phyloP scores from a whole-genome alignment of 2,329 filamentous ascomycete species.

The Nemania diffusa region DNA sequence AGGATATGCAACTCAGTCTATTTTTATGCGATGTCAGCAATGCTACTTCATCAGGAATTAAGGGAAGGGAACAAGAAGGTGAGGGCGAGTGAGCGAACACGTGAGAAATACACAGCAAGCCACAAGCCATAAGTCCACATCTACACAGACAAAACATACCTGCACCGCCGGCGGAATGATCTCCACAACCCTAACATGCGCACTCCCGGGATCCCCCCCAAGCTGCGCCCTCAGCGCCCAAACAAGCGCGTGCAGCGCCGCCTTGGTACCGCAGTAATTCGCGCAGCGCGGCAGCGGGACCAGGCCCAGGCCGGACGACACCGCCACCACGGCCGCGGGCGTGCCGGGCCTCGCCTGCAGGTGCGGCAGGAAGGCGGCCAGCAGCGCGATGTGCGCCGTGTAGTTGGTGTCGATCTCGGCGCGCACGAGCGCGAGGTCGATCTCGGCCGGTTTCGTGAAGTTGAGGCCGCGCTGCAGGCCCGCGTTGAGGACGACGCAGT shows the following conservation, averaged over 20 bases:
- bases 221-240: conserved; percentile 59
- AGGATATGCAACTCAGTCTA: conserved; percentile 42
- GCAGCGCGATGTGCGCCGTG: conserved; percentile 56
- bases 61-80: neutral
- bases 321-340: conserved; percentile 48
- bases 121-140: too few species aligned
- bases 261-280: conserved; percentile 65
- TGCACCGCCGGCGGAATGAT: conserved; percentile 58
- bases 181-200: conserved; percentile 57
- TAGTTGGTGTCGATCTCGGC: conserved; percentile 61
- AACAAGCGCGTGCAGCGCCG: conserved; percentile 61
- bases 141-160: conserved; percentile 19
- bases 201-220: conserved; percentile 39
- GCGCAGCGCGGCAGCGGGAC: conserved; percentile 58
- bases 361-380: conserved; percentile 59
- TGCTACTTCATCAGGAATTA: too few species aligned
- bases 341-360: conserved; percentile 45
- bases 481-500: conserved; percentile 67
- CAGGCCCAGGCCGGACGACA: conserved; percentile 58
- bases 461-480: conserved; percentile 62
- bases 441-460: conserved; percentile 55
- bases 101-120: neutral
- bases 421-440: conserved; percentile 53
- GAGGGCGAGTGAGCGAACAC: neutral
- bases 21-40: neutral